These are phyloP conservation scores for Coniferiporia weirii DNA, from an alignment of 1,284 basidiomycete species.

Conservation along the genomic window DNA sequence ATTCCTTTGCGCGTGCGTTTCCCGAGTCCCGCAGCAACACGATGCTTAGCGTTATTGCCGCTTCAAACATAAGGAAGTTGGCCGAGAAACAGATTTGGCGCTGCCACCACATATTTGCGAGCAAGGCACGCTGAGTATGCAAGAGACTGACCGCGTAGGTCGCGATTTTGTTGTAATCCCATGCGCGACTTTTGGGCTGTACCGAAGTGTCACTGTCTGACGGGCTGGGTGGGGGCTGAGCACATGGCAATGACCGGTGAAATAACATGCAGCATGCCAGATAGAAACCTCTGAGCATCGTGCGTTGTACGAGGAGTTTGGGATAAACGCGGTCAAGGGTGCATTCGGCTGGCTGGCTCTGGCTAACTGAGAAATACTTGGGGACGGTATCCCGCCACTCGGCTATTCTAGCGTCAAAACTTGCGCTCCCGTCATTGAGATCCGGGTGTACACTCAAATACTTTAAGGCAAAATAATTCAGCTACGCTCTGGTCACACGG, in stretches of 20 bases:
- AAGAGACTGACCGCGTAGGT: constrained; percentile 18
- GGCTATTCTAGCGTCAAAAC: constrained; percentile 1
- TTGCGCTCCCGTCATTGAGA: neutral
- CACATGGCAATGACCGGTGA: constrained; percentile 3
- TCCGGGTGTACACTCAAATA: constrained; percentile 3
- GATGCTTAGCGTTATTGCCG: constrained; percentile 25
- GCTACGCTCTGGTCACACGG: neutral
- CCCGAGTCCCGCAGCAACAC: neutral
- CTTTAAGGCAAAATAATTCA: neutral
- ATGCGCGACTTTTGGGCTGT: neutral
- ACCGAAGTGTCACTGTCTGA: neutral
- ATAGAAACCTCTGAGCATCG: constrained; percentile 8
- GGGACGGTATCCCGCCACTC: constrained; percentile 8
- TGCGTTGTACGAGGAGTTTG: constrained; percentile 16
- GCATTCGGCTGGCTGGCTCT: constrained; percentile 19
- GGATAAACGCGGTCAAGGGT: constrained; percentile 15
- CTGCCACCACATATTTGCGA: constrained; percentile 20
- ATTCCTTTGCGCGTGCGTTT: constrained; percentile 2
- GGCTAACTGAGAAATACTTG: constrained; percentile 21
- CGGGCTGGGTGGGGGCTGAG: constrained; percentile 21
- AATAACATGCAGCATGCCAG: constrained; percentile 1
- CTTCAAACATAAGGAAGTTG: constrained; percentile 30
- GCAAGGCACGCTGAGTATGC: constrained; percentile 16
- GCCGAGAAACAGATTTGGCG: constrained; percentile 22
- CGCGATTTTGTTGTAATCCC: constrained; percentile 15